Conservation (phyloP, 2,329 filamentous ascomycete genomes). For the Dactylellina drechsleri region DNA sequence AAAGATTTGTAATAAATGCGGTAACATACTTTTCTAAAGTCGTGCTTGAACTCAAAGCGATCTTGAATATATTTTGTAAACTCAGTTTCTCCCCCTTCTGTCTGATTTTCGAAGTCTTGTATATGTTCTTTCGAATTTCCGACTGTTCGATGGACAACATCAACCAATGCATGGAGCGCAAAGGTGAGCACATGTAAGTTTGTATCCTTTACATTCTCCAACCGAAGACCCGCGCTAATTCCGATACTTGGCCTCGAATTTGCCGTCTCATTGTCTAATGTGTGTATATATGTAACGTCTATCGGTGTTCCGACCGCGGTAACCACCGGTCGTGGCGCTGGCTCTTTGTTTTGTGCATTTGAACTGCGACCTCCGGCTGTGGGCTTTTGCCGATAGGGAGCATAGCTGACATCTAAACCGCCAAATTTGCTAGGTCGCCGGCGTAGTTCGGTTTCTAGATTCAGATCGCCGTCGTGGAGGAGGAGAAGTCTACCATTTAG, state of each 20-base stretch:
- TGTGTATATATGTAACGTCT: too few relatives aligned
- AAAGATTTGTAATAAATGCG: neutral
- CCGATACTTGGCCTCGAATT: neutral
- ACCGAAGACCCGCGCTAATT: slow-evolving; percentile 14
- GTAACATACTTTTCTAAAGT: neutral
- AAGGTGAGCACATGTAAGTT: slow-evolving; percentile 10
- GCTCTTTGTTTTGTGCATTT: neutral
- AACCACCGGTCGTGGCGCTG: too few relatives aligned
- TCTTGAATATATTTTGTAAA: neutral
- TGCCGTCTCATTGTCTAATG: neutral
- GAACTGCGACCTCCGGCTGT: neutral
- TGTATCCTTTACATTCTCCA: slow-evolving; percentile 1
- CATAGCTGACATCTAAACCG: slow-evolving; percentile 23
- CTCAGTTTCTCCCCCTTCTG: neutral
- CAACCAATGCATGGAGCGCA: slow-evolving; percentile 7
- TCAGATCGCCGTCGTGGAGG: slow-evolving; percentile 23
- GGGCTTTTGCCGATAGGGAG: slow-evolving; percentile 2
- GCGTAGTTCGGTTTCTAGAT: slow-evolving; percentile 16
- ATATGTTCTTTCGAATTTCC: neutral
- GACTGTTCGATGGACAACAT: neutral
- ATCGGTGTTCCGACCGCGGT: slow-evolving; percentile 8
- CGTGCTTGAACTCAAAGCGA: slow-evolving; percentile 3
- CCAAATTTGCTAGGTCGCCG: slow-evolving; percentile 33
- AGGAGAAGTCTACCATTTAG: slow-evolving; percentile 22
- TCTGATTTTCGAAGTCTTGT: neutral